Evolutionary conservation across 345 rosid genomes (phyloP).

Genomic region (Clarkia xantiana): DNA sequence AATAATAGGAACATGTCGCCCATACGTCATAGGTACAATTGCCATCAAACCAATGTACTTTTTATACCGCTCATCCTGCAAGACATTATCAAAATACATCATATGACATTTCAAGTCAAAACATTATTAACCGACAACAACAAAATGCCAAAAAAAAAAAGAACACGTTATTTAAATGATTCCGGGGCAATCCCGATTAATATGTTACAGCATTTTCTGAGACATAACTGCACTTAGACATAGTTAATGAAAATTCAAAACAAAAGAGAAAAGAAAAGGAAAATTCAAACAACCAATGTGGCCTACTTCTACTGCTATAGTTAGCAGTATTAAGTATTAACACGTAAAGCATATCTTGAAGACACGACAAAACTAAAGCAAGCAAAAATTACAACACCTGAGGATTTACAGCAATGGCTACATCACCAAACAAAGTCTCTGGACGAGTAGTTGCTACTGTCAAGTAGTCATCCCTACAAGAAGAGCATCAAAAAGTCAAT

Average conservation of each 20-base stretch:
- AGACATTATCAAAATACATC: not conserved
- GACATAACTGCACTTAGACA: no score
- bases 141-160: no score
- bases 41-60: slow-evolving; percentile 79
- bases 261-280: not conserved
- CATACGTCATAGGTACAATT: slow-evolving; percentile 97
- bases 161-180: no score
- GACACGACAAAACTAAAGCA: no score
- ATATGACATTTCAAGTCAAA: no score
- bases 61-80: slow-evolving; percentile 80
- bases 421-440: slow-evolving; percentile 95
- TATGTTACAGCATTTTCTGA: no score
- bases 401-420: slow-evolving; percentile 90
- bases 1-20: slow-evolving; percentile 90
- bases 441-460: slow-evolving; percentile 95
- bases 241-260: no score
- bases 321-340: not conserved
- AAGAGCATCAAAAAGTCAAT: not conserved
- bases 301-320: not conserved
- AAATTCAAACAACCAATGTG: no score
- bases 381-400: slow-evolving; percentile 23
- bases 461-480: slow-evolving; percentile 62
- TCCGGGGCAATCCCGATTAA: no score
- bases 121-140: no score
- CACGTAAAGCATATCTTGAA: no score